Base-by-base conservation (phyloP, 78 protist species). In the Tieghemostelium lacteum region DNA sequence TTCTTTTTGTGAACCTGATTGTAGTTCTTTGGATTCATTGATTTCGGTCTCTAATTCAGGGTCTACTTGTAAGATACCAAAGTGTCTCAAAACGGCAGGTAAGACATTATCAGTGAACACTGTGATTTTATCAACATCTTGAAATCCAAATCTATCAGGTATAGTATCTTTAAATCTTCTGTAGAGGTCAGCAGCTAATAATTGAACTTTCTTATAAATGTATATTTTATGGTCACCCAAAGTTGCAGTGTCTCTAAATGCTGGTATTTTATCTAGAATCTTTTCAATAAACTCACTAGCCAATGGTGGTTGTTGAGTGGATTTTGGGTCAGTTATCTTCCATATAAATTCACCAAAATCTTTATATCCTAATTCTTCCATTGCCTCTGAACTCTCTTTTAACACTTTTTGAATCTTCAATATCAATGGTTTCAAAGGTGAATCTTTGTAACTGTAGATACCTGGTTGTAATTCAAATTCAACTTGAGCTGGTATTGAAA, bases 41-140 rank as follows among this genome's bases (percentile, higher is more conserved):
- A 80, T 33, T n/a, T 34, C 12, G 2, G 49, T 70, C 17, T 24
- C 69, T 60, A 80, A 55, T 7, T 49, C 64, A 20, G 31, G 24
- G 16, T 67, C 36, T n/a, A 80, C 22, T 20, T 50, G 49, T 10
- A 80, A 49, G 29, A 80, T 80, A 26, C 76, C 76, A 57, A 60
- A 67, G 64, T 80, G 52, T 64, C 88, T 64, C 31, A 80, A 29
- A 5, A 80, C 88, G 2, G 88, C 88, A 20, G 88, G 88, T 40
- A 80, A 60, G 19, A 80, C 88, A 67, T 80, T 80, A 40, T 80
- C 88, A 22, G 77, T 66, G 33, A 80, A 80, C 16, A 80, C 76
- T 0, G 88, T 66, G 4, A 80, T 2, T 2, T 37, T 36, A 29
- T 80, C 74, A 66, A 80, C 37, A 57, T 80, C 88, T 2, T 37